Evolutionary conservation across 257 asterid species (phyloP), one percentile per base, ranked within the genome.

Genomic region (Nicotiana attenuata): DNA sequence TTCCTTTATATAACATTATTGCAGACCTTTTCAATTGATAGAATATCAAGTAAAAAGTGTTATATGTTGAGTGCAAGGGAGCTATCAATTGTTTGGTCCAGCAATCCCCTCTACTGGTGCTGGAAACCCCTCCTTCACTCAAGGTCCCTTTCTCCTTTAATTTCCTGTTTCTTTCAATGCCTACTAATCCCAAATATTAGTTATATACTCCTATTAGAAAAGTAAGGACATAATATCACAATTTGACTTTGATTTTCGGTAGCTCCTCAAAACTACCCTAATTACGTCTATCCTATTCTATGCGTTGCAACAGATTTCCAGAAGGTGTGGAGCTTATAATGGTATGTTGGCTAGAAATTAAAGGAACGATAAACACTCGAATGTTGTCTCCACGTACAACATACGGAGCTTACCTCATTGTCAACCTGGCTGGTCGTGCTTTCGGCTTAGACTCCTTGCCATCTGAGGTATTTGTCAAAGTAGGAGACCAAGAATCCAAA

Each of bases 31-130:
- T 89, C 82, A 77, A 90, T 94, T 13, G 96, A 92, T 35, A 91
- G 84, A 65, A 33, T 3, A 28, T 82, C 82, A 28, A 84, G 71
- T 82, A 94, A 94, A 88, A 94, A 85, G 77, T 87, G 90, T 81
- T 92, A 86, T 86, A 88, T 90, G 88, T 77, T 93, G 86, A 89
- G 98, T 82, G 93, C 97, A 75, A 88, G 93, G 82, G 92, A 90
- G 17, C 91, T 93, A 1, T 90, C 91, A 29, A 90, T 92, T 76
- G 66, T 90, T 22, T 94, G 94, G 96, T 86, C 92, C 7, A 82
- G n/a, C 69, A 84, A 90, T 86, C 85, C 88, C 63, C 86, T 92
- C 1, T 88, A 78, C 64, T 94, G 98, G 98, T 90, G 93, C 80
- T 90, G 97, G 98, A 94, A 92, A 80, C 85, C 89, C 80, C 87